Evolutionary conservation across 495 filamentous ascomycete species (phyloP).

Genomic region (Penicillium cosmopolitanum): DNA sequence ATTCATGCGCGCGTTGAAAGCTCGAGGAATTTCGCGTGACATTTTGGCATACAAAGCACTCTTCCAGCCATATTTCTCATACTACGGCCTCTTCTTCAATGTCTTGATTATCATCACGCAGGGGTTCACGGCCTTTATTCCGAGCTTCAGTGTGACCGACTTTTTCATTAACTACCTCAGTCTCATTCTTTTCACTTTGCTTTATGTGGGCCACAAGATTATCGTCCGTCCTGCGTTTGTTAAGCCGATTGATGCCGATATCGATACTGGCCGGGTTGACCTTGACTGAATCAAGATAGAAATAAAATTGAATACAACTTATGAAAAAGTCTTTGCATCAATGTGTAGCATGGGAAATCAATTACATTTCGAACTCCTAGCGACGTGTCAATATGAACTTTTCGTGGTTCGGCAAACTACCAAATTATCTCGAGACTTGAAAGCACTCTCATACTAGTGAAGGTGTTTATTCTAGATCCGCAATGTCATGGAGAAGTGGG

Average conservation of each 20-base stretch:
- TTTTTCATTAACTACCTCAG: constrained; percentile 60
- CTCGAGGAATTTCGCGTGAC: constrained; percentile 46
- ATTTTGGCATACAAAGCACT: constrained; percentile 54
- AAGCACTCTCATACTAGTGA: too few relatives aligned
- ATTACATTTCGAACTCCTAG: too few relatives aligned
- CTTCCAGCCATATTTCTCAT: constrained; percentile 54
- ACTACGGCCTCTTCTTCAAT: constrained; percentile 60
- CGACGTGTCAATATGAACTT: too few relatives aligned
- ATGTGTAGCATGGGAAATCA: too few relatives aligned
- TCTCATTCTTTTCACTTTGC: constrained; percentile 53
- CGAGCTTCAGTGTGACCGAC: constrained; percentile 48
- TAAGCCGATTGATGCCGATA: constrained; percentile 31
- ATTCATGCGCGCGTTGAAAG: constrained; percentile 55
- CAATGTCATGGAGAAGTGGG: too few relatives aligned
- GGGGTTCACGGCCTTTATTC: constrained; percentile 65
- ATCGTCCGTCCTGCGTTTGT: constrained; percentile 32
- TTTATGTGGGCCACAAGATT: constrained; percentile 56
- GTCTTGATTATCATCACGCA: constrained; percentile 61
- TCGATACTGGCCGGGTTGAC: constrained; percentile 30
- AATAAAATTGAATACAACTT: not conserved
- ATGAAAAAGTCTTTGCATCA: too few relatives aligned
- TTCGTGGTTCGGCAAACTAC: too few relatives aligned
- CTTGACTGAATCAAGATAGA: constrained; percentile 2
- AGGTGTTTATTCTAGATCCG: too few relatives aligned
- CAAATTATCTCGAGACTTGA: too few relatives aligned